phyloP scores from a whole-genome alignment of 2,329 filamentous ascomycete species.

The Fusarium verrucosum region DNA sequence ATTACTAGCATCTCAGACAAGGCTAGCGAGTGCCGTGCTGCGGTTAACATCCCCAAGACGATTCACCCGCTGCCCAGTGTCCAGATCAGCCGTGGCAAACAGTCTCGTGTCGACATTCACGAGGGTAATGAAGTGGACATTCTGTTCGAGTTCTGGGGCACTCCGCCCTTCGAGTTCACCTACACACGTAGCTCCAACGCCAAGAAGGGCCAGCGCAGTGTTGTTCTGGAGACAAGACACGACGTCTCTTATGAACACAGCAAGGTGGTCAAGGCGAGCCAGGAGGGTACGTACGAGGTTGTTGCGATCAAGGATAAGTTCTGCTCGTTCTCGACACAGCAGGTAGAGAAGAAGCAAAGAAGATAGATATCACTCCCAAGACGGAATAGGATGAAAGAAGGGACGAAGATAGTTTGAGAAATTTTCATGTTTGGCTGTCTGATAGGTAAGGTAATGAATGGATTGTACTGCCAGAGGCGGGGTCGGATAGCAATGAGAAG shows the following conservation, averaged over 20 bases:
- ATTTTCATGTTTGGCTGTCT: slow-evolving; percentile 24
- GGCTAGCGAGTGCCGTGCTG: slow-evolving; percentile 85
- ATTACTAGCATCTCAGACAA: slow-evolving; percentile 89
- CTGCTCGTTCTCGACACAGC: slow-evolving; percentile 85
- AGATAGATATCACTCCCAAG: slow-evolving; percentile 43
- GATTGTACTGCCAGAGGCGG: slow-evolving; percentile 25
- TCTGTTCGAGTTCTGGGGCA: slow-evolving; percentile 93
- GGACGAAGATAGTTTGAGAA: slow-evolving; percentile 32
- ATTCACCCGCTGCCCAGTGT: slow-evolving; percentile 95
- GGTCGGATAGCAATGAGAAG: slow-evolving; percentile 31
- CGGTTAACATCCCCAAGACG: slow-evolving; percentile 78
- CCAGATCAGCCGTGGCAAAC: slow-evolving; percentile 83
- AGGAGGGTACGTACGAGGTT: slow-evolving; percentile 97
- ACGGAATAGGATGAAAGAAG: neutral
- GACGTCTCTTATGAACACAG: slow-evolving; percentile 83
- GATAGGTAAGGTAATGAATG: slow-evolving; percentile 21
- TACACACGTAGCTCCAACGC: slow-evolving; percentile 92
- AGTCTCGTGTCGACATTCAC: slow-evolving; percentile 89
- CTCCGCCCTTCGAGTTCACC: slow-evolving; percentile 96
- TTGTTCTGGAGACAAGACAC: slow-evolving; percentile 89
- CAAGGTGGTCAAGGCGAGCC: slow-evolving; percentile 84
- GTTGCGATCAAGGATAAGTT: slow-evolving; percentile 93
- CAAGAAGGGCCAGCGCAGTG: slow-evolving; percentile 78
- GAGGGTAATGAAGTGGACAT: slow-evolving; percentile 96
- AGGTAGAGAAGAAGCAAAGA: slow-evolving; percentile 61